Evolutionary conservation across 2,329 filamentous ascomycete species (phyloP).

Genomic region (Dendrostoma leiphaemia): DNA sequence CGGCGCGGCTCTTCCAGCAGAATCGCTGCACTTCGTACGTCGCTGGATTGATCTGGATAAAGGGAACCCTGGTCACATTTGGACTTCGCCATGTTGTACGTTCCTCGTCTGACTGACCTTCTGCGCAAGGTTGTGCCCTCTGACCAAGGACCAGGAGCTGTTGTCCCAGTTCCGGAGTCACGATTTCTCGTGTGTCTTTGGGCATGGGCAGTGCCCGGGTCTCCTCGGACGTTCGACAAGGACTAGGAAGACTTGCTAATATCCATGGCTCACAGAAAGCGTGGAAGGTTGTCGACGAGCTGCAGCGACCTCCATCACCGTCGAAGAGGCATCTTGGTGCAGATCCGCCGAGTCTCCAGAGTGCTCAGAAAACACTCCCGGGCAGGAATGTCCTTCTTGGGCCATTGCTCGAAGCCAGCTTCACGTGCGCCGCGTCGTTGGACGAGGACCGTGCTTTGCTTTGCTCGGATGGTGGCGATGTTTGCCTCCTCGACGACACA

Average conservation of each 20-base stretch:
- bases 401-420: constrained; percentile 76
- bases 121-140: no score
- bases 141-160: no score
- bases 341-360: constrained; percentile 31
- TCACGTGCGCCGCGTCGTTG: constrained; percentile 73
- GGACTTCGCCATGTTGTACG: constrained; percentile 80
- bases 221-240: not conserved
- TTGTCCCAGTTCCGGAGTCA: no score
- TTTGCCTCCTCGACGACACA: constrained; percentile 84
- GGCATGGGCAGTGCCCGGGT: constrained; percentile 66
- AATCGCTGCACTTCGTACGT: constrained; percentile 89
- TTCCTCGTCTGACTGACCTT: no score
- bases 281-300: constrained; percentile 57
- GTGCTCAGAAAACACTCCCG: constrained; percentile 65
- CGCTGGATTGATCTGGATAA: constrained; percentile 87
- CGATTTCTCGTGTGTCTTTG: no score
- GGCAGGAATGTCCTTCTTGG: constrained; percentile 89
- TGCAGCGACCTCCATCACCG: constrained; percentile 52
- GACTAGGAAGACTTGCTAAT: not conserved
- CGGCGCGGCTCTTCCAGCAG: constrained; percentile 76
- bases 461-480: constrained; percentile 81
- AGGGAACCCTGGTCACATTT: constrained; percentile 77
- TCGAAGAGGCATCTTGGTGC: constrained; percentile 57
- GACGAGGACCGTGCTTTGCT: constrained; percentile 74
- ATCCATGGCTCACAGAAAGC: not conserved